phyloP scores from a whole-genome alignment of 768 basidiomycete species.

The Rhizopogon vinicolor region DNA sequence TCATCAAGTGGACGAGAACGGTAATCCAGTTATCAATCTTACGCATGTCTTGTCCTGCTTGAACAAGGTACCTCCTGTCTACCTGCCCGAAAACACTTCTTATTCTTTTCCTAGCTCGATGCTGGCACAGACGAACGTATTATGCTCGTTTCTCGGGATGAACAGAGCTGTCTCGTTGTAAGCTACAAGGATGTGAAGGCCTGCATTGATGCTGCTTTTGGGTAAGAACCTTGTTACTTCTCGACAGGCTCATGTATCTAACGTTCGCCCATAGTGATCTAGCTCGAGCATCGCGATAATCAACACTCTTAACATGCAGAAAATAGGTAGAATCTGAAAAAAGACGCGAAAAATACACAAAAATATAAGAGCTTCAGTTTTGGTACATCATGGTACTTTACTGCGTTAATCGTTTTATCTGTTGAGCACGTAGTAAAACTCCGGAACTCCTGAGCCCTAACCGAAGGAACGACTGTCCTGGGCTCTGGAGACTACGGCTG shows the following conservation, averaged over 20 bases:
- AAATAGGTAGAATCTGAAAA: conserved; percentile 71
- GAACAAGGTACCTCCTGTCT: conserved; percentile 67
- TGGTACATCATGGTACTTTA: background rate
- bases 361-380: conserved; percentile 13
- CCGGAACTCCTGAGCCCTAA: too few species aligned
- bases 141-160: conserved; percentile 93
- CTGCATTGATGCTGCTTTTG: conserved; percentile 80
- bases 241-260: background rate
- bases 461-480: too few species aligned
- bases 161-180: conserved; percentile 93
- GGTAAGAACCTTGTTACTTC: conserved; percentile 39
- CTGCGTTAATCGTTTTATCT: background rate
- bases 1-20: conserved; percentile 91
- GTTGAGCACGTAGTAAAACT: too few species aligned
- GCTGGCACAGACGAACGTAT: conserved; percentile 90
- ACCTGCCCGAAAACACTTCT: background rate
- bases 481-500: too few species aligned
- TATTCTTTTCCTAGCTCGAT: conserved; percentile 59
- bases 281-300: conserved; percentile 19
- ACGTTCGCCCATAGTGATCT: conserved; percentile 39
- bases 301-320: conserved; percentile 18
- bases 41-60: conserved; percentile 88
- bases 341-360: conserved; percentile 49
- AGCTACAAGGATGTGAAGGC: conserved; percentile 88
- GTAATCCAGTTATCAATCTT: conserved; percentile 85